Evolutionary conservation across 2,329 filamentous ascomycete species (phyloP), one percentile per base, ranked within the genome.

Genomic region (Scedosporium minutisporum): DNA sequence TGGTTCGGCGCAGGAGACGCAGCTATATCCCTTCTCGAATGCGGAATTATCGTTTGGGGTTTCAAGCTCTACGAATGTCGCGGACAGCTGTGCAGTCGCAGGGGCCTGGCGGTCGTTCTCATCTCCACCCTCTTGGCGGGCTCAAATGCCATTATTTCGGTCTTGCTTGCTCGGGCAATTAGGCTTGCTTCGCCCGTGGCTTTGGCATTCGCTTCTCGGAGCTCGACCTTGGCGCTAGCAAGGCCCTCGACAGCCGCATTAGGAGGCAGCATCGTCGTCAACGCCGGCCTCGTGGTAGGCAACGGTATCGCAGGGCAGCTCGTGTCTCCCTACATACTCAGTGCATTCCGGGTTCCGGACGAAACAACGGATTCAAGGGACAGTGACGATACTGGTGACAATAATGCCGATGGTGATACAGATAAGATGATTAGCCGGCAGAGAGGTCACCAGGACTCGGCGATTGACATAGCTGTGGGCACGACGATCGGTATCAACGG

Each of bases 401-500:
- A 48, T 25, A 38, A 23, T 48, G 57, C 41, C 6, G 48, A 48
- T n/a, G 23, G 10, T 6, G 14, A 5, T n/a, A 44, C 51, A 14
- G 18, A 46, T 4, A 53, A 58, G 41, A 42, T 48, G 9, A n/a
- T 14, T 14, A 23, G 51, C 23, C 27, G 12, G 51, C 51, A 55
- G 18, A 18, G 42, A 6, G 25, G 60, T 10, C 33, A 62, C 2
- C 21, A 4, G 21, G 71, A 72, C 18, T 73, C 75, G 61, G 69
- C 77, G 0, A 63, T 69, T 1, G 78, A 74, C 0, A 76, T 84
- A 2, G 81, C 81, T 0, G 73, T 78, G 0, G 83, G 82, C 42
- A 75, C 82, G 42, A 75, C 81, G 0, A 76, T 84, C 58, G 83
- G 83, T 3, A 78, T 85, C 72, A 86, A 85, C 65, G 81, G 81